Base-by-base conservation (phyloP, 495 filamentous ascomycete species). In the Talaromyces wortmannii region DNA sequence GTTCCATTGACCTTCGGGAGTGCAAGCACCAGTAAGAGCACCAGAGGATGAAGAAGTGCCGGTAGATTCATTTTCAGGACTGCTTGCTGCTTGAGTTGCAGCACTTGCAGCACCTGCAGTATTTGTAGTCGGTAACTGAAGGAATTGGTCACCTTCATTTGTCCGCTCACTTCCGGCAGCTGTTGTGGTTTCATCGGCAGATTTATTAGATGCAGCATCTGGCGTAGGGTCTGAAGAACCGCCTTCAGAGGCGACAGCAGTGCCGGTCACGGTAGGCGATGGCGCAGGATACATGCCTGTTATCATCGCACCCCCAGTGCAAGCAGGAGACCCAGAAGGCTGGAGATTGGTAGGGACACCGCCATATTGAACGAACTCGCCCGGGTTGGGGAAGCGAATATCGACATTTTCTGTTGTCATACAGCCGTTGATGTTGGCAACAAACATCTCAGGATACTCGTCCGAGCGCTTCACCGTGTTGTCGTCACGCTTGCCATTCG, bases 361-460 rank as follows among this genome's bases (percentile, higher is more conserved):
- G 12, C 36, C 18, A 16, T 60, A 64, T 45, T 70, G 61, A 36
- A 91, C 77, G 52, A 86, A 78, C 6, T 75, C 71, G 49, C 90
- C 90, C 7, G 89, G 87, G 57, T 90, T 68, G n/a, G 88, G 88
- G 68, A 83, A 94, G 12, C 79, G 67, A 31, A 85, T 77, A 47
- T 89, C 81, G n/a, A 66, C 50, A 4, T 62, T 66, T 54, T 85
- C 80, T 45, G 61, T 57, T 33, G 84, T 88, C 15, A 78, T 86
- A 17, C 63, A 67, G 67, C 86, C 89, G 52, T 75, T 74, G 55
- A 90, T 77, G 76, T 96, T 95, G 61, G 88, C 85, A 15, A 86
- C 78, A 47, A 95, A 83, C 87, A 96, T 89, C 53, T 85, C 74
- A 1, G 92, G 92, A 17, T 91, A 85, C 30, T 67, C 71, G 57